These are phyloP conservation scores for Aspergillus amoenus DNA, from an alignment of 2,329 filamentous ascomycete genomes.

Conservation along the genomic window DNA sequence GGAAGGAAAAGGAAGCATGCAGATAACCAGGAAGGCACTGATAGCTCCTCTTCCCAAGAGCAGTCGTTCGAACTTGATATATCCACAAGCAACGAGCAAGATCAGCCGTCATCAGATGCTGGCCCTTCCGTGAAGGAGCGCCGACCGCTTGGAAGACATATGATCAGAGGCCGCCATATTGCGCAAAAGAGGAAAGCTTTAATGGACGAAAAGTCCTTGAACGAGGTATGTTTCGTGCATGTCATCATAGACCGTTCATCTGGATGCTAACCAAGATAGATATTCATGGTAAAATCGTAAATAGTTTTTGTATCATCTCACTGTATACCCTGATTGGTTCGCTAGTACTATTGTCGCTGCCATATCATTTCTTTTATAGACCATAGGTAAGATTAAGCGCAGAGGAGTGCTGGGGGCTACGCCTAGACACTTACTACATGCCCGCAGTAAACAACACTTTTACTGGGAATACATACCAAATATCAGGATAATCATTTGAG, in stretches of 20 bases:
- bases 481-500: not conserved
- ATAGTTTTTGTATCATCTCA: not conserved
- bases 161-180: conserved; percentile 78
- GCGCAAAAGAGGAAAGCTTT: conserved; percentile 83
- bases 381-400: not conserved
- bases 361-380: not conserved
- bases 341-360: not conserved
- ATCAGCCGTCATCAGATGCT: conserved; percentile 44
- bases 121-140: conserved; percentile 51
- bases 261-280: conserved; percentile 27
- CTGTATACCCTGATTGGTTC: conserved; percentile 1
- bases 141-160: conserved; percentile 61
- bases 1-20: conserved; percentile 36
- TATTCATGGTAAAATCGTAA: conserved; percentile 37
- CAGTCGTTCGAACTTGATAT: not conserved
- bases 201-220: conserved; percentile 76
- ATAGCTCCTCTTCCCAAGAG: conserved; percentile 6
- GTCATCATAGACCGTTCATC: not conserved
- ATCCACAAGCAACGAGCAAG: conserved; percentile 40
- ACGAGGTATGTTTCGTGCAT: conserved; percentile 64
- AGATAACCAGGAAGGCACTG: conserved; percentile 31
- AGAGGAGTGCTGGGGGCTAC: not conserved
- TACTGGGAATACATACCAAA: not conserved
- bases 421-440: not conserved
- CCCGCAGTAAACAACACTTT: not conserved